Base-by-base conservation (phyloP, 176 grass and related monocot genomes). In the Ananas comosus region DNA sequence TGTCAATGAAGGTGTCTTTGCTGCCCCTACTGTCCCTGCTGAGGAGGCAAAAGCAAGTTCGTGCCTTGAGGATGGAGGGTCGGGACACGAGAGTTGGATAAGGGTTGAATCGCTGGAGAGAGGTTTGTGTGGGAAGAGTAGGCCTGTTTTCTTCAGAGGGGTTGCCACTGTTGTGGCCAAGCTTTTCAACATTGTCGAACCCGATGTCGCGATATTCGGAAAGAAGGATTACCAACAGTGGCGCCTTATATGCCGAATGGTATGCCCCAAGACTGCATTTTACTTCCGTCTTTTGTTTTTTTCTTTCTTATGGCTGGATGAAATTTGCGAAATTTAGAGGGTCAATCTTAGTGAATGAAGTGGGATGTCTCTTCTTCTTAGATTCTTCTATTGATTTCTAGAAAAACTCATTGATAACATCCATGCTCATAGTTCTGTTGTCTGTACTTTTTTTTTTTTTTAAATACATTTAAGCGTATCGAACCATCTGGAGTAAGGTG, bases 211-310 rank as follows among this genome's bases (percentile, higher is more conserved):
- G 2, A 49, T 97, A 25, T 97, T 97, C n/a, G 93, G 86, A 67
- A 97, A 97, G 71, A 97, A 97, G 70, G 93, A 97, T 68, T 97
- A 97, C 63, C 93, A 97, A 67, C 89, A 97, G 49, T 97, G 93
- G 93, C 82, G 89, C 13, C 13, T 97, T 56, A 85, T 92, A 56
- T 88, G 76, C 69, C 74, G 83, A 11, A 92, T 96, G 89, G 93
- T 96, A 87, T 80, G 64, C 16, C 23, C 1, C 53, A 58, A 68
- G 47, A 9, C 14, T 59, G 3, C 13, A 59, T 17, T 8, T 59
- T 59, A 59, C 19, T 17, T 59, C 4, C 21, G 0, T 59, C 14
- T 59, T 59, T 14, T 16, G 19, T 59, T 59, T 59, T 59, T 59
- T 59, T 17, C 7, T 19, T 59, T 17, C 14, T 19, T 59, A 59